These are phyloP conservation scores for Skeletonema menzelii DNA, from an alignment of 108 stramenopile species.

Conservation along the genomic window DNA sequence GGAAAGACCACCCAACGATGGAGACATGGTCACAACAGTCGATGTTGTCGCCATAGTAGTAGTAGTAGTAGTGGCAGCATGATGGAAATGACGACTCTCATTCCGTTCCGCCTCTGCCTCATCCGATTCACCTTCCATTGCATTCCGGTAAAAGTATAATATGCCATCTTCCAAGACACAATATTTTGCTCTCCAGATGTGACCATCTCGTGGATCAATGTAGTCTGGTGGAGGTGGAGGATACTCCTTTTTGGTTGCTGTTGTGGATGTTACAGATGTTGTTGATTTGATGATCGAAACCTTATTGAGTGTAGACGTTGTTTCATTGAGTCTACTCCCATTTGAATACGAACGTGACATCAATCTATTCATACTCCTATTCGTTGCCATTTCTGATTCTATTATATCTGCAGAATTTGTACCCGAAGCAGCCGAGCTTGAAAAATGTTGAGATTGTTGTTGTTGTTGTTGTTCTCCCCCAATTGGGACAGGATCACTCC, in stretches of 20 bases:
- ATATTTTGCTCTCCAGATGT: slow-evolving; percentile 78
- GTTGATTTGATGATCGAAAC: background rate
- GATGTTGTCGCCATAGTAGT: slow-evolving; percentile 6
- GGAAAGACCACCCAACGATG: background rate
- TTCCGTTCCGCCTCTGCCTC: slow-evolving; percentile 72
- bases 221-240: slow-evolving; percentile 53
- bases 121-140: slow-evolving; percentile 56
- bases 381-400: slow-evolving; percentile 1
- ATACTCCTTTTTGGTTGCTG: slow-evolving; percentile 5
- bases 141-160: slow-evolving; percentile 78
- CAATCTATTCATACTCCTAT: background rate
- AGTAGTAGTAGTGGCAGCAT: slow-evolving; percentile 15
- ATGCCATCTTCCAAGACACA: slow-evolving; percentile 76
- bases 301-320: background rate
- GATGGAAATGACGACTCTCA: slow-evolving; percentile 14
- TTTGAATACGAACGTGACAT: slow-evolving; percentile 18
- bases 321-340: slow-evolving; percentile 4
- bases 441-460: background rate
- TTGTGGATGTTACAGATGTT: background rate
- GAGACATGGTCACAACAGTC: background rate
- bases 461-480: background rate
- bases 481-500: slow-evolving; percentile 34
- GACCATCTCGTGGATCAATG: slow-evolving; percentile 65
- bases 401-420: background rate
- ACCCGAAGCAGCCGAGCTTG: background rate